Conservation (phyloP, 2,329 filamentous ascomycete genomes). For the Pezicula rhizophila region DNA sequence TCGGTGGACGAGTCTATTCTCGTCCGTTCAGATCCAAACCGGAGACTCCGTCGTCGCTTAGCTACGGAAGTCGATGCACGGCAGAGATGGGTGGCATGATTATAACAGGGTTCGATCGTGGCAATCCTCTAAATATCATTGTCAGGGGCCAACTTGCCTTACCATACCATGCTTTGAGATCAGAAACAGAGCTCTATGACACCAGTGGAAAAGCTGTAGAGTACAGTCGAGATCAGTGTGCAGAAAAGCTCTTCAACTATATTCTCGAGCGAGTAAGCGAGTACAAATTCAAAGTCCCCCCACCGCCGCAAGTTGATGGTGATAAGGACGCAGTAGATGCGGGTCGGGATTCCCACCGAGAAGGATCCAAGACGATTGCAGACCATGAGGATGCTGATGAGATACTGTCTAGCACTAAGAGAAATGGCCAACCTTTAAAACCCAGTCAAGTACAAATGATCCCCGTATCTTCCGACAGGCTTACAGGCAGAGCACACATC, state of each 20-base stretch:
- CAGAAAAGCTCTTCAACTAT: constrained; percentile 92
- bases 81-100: constrained; percentile 98
- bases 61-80: constrained; percentile 62
- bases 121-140: constrained; percentile 88
- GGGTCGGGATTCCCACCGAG: constrained; percentile 69
- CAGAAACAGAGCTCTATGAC: constrained; percentile 87
- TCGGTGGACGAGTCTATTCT: constrained; percentile 92
- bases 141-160: constrained; percentile 86
- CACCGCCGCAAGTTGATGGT: constrained; percentile 69
- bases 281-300: constrained; percentile 74
- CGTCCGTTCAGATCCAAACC: constrained; percentile 55
- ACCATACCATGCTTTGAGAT: constrained; percentile 73
- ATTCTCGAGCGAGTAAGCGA: constrained; percentile 86
- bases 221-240: constrained; percentile 68
- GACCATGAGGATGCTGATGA: constrained; percentile 66
- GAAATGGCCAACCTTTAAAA: constrained; percentile 18
- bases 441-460: constrained; percentile 45
- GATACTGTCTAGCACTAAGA: constrained; percentile 49
- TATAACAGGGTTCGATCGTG: constrained; percentile 91
- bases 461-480: constrained; percentile 58
- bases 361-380: constrained; percentile 65
- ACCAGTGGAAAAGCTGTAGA: constrained; percentile 73
- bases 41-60: constrained; percentile 44
- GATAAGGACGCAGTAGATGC: constrained; percentile 76
- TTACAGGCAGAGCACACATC: constrained; percentile 68